Evolutionary conservation across 768 basidiomycete genomes (phyloP).

Genomic region (Lentinula sp.): DNA sequence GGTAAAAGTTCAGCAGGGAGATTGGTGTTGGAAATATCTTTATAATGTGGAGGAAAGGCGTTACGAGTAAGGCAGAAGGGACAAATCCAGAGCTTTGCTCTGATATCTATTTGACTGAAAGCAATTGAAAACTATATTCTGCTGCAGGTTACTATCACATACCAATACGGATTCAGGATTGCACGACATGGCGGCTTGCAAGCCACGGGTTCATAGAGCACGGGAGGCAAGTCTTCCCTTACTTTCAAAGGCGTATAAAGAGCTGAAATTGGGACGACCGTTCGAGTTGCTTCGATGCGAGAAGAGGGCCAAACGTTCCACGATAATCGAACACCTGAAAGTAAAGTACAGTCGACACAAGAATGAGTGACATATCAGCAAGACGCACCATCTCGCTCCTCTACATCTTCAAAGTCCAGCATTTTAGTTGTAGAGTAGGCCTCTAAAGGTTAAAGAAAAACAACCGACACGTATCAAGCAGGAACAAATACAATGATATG

Average conservation of each 20-base stretch:
- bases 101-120: slow-evolving; percentile 92
- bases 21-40: slow-evolving; percentile 96
- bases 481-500: background rate
- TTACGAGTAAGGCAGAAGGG: slow-evolving; percentile 97
- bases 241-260: slow-evolving; percentile 94
- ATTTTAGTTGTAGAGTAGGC: slow-evolving; percentile 26
- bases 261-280: slow-evolving; percentile 97
- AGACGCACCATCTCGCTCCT: slow-evolving; percentile 86
- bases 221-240: slow-evolving; percentile 90
- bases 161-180: slow-evolving; percentile 98
- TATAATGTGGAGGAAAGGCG: slow-evolving; percentile 97
- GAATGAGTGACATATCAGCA: background rate
- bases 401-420: slow-evolving; percentile 93
- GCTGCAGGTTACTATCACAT: slow-evolving; percentile 17
- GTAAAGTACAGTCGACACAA: background rate
- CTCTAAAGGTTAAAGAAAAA: too few species aligned
- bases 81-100: slow-evolving; percentile 99
- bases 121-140: slow-evolving; percentile 5
- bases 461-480: slow-evolving; percentile 4
- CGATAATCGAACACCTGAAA: slow-evolving; percentile 82
- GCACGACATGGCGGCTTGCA: slow-evolving; percentile 98
- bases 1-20: slow-evolving; percentile 93
- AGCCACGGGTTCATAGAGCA: slow-evolving; percentile 96
- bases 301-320: slow-evolving; percentile 99
- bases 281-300: slow-evolving; percentile 95